These are phyloP conservation scores for Blastobotrys petasosporus DNA, from an alignment of 1,139 yeast species.

Conservation along the genomic window DNA sequence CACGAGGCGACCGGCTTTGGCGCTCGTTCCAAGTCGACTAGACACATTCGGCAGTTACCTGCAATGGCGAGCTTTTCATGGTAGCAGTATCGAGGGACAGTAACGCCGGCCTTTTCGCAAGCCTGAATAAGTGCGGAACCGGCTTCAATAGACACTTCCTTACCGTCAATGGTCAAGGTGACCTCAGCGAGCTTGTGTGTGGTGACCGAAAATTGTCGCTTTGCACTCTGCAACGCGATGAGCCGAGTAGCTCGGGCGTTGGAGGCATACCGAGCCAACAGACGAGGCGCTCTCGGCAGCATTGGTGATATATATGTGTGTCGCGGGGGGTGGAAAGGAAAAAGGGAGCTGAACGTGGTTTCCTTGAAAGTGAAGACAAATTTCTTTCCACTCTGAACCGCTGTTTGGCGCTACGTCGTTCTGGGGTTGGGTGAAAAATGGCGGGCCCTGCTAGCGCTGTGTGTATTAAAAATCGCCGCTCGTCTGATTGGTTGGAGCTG, in stretches of 20 bases:
- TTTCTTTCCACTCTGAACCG: background rate
- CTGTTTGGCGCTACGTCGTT: background rate
- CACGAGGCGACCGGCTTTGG: constrained; percentile 89
- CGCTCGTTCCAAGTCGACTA: constrained; percentile 84
- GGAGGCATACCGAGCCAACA: constrained; percentile 13
- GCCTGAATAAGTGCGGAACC: constrained; percentile 89
- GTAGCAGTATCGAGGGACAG: constrained; percentile 84
- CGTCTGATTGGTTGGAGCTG: constrained; percentile 1
- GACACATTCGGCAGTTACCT: constrained; percentile 94
- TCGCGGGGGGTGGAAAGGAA: background rate
- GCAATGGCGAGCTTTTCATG: constrained; percentile 89
- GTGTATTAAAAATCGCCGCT: background rate
- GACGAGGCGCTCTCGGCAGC: constrained; percentile 17
- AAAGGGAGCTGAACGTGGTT: background rate
- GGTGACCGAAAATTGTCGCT: constrained; percentile 29
- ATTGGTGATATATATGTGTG: constrained; percentile 6
- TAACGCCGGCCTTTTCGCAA: constrained; percentile 85
- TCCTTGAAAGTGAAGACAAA: background rate
- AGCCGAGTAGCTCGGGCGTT: constrained; percentile 13
- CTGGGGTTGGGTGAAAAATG: background rate
- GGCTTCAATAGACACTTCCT: constrained; percentile 70
- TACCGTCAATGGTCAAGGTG: constrained; percentile 72
- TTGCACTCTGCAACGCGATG: background rate
- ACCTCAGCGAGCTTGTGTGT: constrained; percentile 47
- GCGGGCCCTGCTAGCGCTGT: too few relatives aligned